A percentile compares a stretch with the other conserved stretches of the same genome.
phyloP scores from a whole-genome alignment of 176 grass and related monocot genomes.

The Ananas comosus region DNA sequence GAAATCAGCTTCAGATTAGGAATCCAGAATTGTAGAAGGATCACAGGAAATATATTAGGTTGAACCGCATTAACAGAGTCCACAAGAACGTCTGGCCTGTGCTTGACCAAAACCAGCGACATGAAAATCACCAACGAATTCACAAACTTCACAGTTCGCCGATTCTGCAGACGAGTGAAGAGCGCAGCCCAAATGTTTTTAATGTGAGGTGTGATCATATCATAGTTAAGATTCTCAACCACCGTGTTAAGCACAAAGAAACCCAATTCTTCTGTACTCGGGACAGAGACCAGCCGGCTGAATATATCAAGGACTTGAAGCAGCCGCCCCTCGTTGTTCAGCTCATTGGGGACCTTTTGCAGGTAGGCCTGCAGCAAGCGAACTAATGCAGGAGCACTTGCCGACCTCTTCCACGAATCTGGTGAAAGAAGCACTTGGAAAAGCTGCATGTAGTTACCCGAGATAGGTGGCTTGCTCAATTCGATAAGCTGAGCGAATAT shows the following conservation, averaged over 20 bases:
- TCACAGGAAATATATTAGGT: conserved; percentile 43
- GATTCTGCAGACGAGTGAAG: conserved; percentile 58
- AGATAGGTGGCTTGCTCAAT: conserved; percentile 68
- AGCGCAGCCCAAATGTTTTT: conserved; percentile 65
- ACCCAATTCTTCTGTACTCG: conserved; percentile 75
- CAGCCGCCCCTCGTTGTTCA: conserved; percentile 73
- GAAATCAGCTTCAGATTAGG: conserved; percentile 76
- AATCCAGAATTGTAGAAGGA: conserved; percentile 82
- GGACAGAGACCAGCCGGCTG: conserved; percentile 35
- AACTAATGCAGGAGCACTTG: conserved; percentile 79
- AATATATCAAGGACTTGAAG: conserved; percentile 63
- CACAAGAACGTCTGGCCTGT: conserved; percentile 59
- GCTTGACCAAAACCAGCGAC: conserved; percentile 77
- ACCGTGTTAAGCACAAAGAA: conserved; percentile 92
- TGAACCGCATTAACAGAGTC: conserved; percentile 66
- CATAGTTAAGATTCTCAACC: conserved; percentile 71
- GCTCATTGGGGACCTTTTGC: conserved; percentile 87
- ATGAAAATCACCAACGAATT: conserved; percentile 79
- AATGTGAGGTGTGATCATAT: conserved; percentile 65
- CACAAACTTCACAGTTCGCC: conserved; percentile 67
- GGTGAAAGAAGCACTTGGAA: conserved; percentile 76
- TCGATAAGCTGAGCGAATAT: conserved; percentile 89
- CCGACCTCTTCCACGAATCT: conserved; percentile 72
- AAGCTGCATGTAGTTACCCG: conserved; percentile 76
- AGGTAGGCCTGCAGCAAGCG: conserved; percentile 77